Percentiles rank a stretch among this genome's conserved stretches.
phyloP scores from a whole-genome alignment of 169 alveolate genomes.

The Cryptosporidium bovis region DNA sequence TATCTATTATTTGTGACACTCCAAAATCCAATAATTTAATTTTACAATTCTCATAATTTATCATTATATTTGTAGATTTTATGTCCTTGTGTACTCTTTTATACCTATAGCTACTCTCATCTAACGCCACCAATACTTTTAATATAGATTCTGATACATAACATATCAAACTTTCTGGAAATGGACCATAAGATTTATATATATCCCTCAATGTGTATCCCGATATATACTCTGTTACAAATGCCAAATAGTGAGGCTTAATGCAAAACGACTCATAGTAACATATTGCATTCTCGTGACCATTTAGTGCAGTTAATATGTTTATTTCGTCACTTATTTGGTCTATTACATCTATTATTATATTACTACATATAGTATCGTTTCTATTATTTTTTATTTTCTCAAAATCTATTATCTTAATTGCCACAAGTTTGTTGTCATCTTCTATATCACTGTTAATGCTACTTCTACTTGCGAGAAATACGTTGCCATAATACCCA shows the following conservation, averaged over 20 bases:
- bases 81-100: slow-evolving; percentile 64
- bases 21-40: slow-evolving; percentile 68
- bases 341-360: slow-evolving; percentile 33
- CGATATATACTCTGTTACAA: slow-evolving; percentile 66
- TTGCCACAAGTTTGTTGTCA: slow-evolving; percentile 37
- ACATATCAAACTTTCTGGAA: slow-evolving; percentile 48
- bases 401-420: slow-evolving; percentile 57
- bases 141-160: slow-evolving; percentile 17
- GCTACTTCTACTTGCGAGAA: slow-evolving; percentile 9
- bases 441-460: neutral
- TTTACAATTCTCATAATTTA: slow-evolving; percentile 39
- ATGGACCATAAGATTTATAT: slow-evolving; percentile 70
- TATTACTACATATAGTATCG: neutral
- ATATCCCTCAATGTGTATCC: slow-evolving; percentile 65
- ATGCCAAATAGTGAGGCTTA: slow-evolving; percentile 55
- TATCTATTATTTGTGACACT: slow-evolving; percentile 63
- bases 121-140: slow-evolving; percentile 4
- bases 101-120: slow-evolving; percentile 31
- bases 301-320: slow-evolving; percentile 7
- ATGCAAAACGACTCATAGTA: slow-evolving; percentile 53
- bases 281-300: slow-evolving; percentile 17
- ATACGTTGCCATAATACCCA: slow-evolving; percentile 57
- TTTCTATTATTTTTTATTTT: slow-evolving; percentile 6
- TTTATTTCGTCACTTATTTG: slow-evolving; percentile 65
- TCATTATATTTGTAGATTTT: slow-evolving; percentile 64